Evolutionary conservation across 2,329 filamentous ascomycete species (phyloP).

Genomic region (Claviceps sp.): DNA sequence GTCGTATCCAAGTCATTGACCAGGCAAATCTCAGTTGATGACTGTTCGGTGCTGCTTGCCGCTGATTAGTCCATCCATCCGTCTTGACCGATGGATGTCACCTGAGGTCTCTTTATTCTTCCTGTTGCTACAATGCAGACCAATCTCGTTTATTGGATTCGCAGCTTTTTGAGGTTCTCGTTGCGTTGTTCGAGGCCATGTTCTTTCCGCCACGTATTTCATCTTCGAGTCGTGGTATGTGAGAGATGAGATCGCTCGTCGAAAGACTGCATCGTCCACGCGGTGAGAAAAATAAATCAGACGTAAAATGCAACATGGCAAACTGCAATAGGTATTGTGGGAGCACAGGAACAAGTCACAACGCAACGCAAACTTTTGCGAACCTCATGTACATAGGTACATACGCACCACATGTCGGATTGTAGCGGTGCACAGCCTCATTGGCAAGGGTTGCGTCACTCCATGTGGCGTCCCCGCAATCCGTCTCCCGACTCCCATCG

Average conservation of each 20-base stretch:
- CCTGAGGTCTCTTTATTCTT: neutral
- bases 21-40: no score
- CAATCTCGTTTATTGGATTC: neutral
- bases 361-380: neutral
- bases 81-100: neutral
- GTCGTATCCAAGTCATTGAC: no score
- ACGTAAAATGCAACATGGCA: neutral
- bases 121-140: neutral
- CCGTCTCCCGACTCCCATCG: neutral
- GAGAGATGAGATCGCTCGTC: neutral
- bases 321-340: neutral
- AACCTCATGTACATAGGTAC: neutral
- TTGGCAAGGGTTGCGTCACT: constrained; percentile 4
- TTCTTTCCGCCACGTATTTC: neutral
- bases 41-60: neutral
- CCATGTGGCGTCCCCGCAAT: constrained; percentile 8
- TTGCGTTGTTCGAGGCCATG: neutral
- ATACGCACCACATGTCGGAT: no score
- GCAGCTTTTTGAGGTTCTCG: neutral
- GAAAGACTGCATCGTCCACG: neutral
- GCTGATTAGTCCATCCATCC: neutral
- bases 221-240: neutral
- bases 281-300: no score
- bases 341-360: no score
- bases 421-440: neutral